Evolutionary conservation across 345 rosid species (phyloP), one percentile per base, ranked within the genome.

Genomic region (Populus davidiana): DNA sequence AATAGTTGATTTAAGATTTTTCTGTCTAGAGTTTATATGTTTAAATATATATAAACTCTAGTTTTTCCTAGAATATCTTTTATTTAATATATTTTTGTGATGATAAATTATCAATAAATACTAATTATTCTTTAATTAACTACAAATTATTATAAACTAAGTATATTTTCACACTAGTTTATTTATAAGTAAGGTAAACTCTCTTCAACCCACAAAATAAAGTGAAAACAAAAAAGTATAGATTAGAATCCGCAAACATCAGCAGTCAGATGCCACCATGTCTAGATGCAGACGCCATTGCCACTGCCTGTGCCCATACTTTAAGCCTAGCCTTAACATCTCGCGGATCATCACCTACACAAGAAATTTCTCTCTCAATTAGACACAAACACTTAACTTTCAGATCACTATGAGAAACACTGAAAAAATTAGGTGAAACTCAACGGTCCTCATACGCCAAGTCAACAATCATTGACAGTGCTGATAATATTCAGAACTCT

Each of bases 261-360:
- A 72, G 17, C 6, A 72, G 77, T 82, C 74, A 82, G 62, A 49
- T 6, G 61, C 69, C 59, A 77, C 83, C 69, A n/a, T 83, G 75
- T 63, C 83, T 83, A 67, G 94, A 82, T 21, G 95, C 54, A 8
- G 97, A 91, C 5, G 90, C 90, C 17, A 92, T 80, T 17, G 97
- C 97, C 83, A 96, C 99, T 8, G 96, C 92, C 67, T 93, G 99
- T 74, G 99, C 98, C 99, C 99, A 96, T 52, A 89, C 94, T 86
- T 91, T 96, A 11, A 93, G 89, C 84, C 98, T 82, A 3, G 97
- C 98, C 89, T 96, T 96, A 36, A 93, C 99, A 29, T 93, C 97
- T 74, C 90, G 78, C 12, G 99, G 97, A 78, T 96, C 94, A 84
- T 96, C 99, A 10, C 99, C 98, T 96, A 77, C 39, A 64, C 23